Evolutionary conservation across 2,329 filamentous ascomycete genomes (phyloP), one percentile per base, ranked within the genome.

Genomic region (Penicillium sp.): DNA sequence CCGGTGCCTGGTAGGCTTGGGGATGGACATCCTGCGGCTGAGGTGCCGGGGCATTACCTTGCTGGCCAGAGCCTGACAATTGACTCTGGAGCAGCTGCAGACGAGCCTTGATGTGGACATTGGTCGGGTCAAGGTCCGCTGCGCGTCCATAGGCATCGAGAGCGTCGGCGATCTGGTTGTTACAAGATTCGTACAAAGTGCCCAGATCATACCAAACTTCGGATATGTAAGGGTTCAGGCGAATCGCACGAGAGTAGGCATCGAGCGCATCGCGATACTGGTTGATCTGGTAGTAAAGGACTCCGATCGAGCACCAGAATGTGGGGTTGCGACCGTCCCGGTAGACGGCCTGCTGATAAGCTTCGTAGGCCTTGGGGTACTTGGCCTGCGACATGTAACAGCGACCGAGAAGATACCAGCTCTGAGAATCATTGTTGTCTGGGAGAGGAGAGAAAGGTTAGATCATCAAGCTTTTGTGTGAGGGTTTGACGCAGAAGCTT

Each of bases 311-410:
- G 78, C 94, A 97, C 94, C 94, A 99, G 79, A 97, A 99, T 2
- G 94, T 97, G 16, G 94, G 94, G 71, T 97, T 97, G 63, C 94
- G 88, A 31, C 94, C 94, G 70, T 99, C 94, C 52, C 94, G 90
- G 70, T 99, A 99, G 36, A 99, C 94, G 2, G 94, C 94, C 77
- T 99, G 94, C 71, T 99, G 94, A 73, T 97, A 97, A 6, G 94
- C 93, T 70, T 99, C 94, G 66, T 97, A 97, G 0, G 94, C 94
- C 73, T 97, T 97, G 66, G 93, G 93, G 66, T 97, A 97, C 73
- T 97, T 97, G 72, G 96, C 90, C 75, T 96, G 93, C 61, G 93
- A 95, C 94, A 99, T 97, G 80, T 97, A 99, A 78, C 94, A 97
- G 64, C 94, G 86, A 41, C 94, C 94, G 47, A 99, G 85, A 26